Conservation (phyloP, 192 early-diverging fungal genomes). For the Coemansia sp. region DNA sequence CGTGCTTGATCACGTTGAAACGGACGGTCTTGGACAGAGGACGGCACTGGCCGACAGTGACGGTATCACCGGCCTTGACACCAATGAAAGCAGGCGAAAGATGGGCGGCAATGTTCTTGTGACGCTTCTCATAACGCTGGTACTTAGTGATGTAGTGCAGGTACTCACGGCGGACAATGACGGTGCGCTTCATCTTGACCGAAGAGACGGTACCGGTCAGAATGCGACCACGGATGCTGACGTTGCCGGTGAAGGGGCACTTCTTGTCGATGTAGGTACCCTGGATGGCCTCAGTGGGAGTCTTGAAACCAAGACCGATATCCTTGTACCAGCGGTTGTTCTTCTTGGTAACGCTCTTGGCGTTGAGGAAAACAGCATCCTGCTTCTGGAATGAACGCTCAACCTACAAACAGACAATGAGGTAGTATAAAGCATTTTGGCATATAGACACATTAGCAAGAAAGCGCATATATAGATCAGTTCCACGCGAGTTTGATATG, state of each 20-base stretch:
- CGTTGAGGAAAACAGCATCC: constrained; percentile 91
- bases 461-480: too few relatives aligned
- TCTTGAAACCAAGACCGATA: constrained; percentile 99
- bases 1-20: constrained; percentile 99
- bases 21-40: constrained; percentile 99
- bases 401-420: constrained; percentile 59
- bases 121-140: constrained; percentile 99
- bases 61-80: constrained; percentile 82
- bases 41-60: constrained; percentile 99
- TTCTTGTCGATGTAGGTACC: constrained; percentile 99
- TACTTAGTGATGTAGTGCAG: constrained; percentile 99
- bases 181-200: constrained; percentile 99
- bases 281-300: constrained; percentile 94
- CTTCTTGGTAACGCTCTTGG: constrained; percentile 66
- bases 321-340: constrained; percentile 97
- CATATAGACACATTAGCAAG: not conserved
- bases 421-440: not conserved
- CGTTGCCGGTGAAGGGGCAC: constrained; percentile 98
- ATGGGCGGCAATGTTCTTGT: constrained; percentile 99
- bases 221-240: constrained; percentile 98
- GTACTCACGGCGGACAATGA: constrained; percentile 98
- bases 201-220: constrained; percentile 89
- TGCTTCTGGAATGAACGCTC: constrained; percentile 99
- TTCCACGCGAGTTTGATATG: too few relatives aligned
- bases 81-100: constrained; percentile 93